These are phyloP conservation scores for Venturia effusa DNA, from an alignment of 2,329 filamentous ascomycete species.

Conservation along the genomic window DNA sequence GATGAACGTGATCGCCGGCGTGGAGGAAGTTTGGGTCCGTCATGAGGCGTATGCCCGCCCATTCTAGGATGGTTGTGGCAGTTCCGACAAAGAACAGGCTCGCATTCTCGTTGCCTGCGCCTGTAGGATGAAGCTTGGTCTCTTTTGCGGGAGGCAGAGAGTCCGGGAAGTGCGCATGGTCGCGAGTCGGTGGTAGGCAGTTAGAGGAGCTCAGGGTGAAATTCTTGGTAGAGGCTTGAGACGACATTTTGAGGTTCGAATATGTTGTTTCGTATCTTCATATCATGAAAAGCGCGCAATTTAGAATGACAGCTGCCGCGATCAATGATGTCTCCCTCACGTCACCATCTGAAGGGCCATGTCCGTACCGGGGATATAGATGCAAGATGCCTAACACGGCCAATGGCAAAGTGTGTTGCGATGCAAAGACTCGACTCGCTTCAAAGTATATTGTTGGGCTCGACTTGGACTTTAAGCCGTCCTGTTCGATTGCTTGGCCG, in stretches of 20 bases:
- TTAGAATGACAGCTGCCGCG: not conserved
- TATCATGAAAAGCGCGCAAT: not conserved
- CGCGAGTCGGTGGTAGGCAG: constrained; percentile 3
- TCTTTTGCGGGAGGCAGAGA: not conserved
- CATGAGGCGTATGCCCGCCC: constrained; percentile 41
- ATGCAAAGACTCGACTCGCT: too few species aligned
- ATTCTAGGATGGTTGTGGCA: constrained; percentile 25
- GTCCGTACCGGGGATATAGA: not conserved
- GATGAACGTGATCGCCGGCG: constrained; percentile 53
- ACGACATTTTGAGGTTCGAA: not conserved
- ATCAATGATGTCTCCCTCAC: not conserved
- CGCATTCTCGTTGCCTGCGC: constrained; percentile 3
- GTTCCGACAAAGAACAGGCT: constrained; percentile 5
- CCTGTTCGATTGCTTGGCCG: too few species aligned
- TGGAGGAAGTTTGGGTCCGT: constrained; percentile 56
- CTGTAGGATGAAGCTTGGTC: constrained; percentile 1
- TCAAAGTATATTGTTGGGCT: too few species aligned
- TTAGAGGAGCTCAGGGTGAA: not conserved
- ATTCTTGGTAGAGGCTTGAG: not conserved
- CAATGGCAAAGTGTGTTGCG: not conserved
- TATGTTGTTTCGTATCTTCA: too few species aligned
- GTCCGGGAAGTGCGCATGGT: not conserved
- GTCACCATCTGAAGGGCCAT: not conserved
- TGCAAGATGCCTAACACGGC: not conserved
- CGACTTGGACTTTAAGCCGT: too few species aligned